These are phyloP conservation scores for Delphinella strobiligena DNA, from an alignment of 2,329 filamentous ascomycete genomes.

Conservation along the genomic window DNA sequence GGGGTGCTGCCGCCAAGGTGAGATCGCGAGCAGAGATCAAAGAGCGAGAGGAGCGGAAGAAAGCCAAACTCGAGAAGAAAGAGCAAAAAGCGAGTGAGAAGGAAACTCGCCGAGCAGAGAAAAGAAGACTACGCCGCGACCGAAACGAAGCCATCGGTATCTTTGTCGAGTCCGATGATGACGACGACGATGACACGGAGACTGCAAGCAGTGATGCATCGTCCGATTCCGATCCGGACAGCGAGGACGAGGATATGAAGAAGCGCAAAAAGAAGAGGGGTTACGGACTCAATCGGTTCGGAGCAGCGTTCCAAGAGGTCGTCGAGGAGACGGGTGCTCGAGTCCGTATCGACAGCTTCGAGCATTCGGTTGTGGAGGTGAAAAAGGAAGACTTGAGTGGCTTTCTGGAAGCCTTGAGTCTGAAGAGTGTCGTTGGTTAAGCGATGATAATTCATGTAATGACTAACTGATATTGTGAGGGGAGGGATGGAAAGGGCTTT, in stretches of 20 bases:
- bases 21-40: constrained; percentile 25
- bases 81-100: constrained; percentile 39
- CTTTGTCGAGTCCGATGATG: constrained; percentile 32
- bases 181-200: constrained; percentile 25
- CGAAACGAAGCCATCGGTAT: constrained; percentile 43
- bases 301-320: constrained; percentile 90
- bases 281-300: constrained; percentile 78
- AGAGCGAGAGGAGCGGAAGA: constrained; percentile 54
- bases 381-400: constrained; percentile 84
- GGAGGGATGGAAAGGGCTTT: no score
- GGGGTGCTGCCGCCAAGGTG: constrained; percentile 54
- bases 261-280: constrained; percentile 46
- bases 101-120: constrained; percentile 43
- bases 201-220: not conserved
- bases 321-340: constrained; percentile 80
- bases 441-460: not conserved
- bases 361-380: constrained; percentile 96
- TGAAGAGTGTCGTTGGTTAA: constrained; percentile 67
- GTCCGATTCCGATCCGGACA: constrained; percentile 14
- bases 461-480: not conserved
- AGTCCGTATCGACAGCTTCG: constrained; percentile 90
- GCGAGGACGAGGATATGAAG: constrained; percentile 41
- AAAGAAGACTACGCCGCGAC: constrained; percentile 48
- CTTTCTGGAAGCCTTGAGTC: constrained; percentile 83
- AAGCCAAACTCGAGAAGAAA: constrained; percentile 41